Percentiles rank a stretch among this genome's conserved stretches.
phyloP scores from a whole-genome alignment of 345 rosid genomes.

The Cardamine occulta region DNA sequence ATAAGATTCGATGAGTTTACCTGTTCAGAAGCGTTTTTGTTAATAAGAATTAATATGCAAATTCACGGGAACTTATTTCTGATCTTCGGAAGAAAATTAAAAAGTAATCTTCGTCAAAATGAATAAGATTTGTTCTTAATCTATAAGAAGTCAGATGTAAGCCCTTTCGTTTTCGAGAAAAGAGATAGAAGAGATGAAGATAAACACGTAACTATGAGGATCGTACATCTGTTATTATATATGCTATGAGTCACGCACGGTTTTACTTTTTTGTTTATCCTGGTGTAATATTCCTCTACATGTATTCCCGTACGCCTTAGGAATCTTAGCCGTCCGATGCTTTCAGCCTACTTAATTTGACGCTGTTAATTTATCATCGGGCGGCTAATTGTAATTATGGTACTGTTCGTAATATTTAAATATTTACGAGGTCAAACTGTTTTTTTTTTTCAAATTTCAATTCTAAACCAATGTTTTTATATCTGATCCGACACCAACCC shows the following conservation, averaged over 20 bases:
- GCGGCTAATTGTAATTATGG: background rate
- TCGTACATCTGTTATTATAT: conserved; percentile 26
- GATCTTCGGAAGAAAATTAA: background rate
- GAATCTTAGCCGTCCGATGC: conserved; percentile 27
- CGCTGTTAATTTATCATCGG: conserved; percentile 1
- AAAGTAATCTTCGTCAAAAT: background rate
- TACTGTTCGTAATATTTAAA: background rate
- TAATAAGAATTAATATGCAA: background rate
- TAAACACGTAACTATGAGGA: conserved; percentile 39
- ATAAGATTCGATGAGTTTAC: conserved; percentile 3
- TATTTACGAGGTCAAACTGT: background rate
- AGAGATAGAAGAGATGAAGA: background rate
- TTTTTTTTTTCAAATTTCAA: background rate
- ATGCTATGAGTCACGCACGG: conserved; percentile 22
- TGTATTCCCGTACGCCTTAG: background rate
- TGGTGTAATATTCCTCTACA: background rate
- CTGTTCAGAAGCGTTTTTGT: background rate
- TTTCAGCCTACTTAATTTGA: background rate
- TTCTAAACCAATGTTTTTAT: too few species aligned
- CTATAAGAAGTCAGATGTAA: conserved; percentile 15
- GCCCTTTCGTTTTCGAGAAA: conserved; percentile 23
- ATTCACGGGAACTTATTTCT: background rate
- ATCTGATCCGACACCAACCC: too few species aligned
- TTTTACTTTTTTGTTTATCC: conserved; percentile 10
- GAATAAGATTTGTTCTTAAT: conserved; percentile 3